Conservation (phyloP, 106 monocot genomes). For the Agapanthus africanus region DNA sequence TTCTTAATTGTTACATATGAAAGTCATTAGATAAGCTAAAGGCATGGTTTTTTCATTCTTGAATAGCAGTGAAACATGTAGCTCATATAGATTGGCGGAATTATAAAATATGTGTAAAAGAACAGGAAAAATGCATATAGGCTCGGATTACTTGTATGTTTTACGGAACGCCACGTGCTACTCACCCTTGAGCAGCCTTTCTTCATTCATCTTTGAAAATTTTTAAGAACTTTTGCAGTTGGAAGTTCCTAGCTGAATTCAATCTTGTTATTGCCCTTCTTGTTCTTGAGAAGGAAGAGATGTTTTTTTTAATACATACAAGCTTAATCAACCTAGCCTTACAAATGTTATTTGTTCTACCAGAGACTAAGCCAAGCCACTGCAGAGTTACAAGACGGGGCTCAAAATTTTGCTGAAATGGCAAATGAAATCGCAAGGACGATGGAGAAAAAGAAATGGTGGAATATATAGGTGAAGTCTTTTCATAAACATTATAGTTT, state of each 20-base stretch:
- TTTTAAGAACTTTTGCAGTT: no score
- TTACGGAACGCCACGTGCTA: not conserved
- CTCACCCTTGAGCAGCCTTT: not conserved
- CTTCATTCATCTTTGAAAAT: not conserved
- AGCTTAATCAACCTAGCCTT: not conserved
- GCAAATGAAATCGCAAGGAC: conserved; percentile 70
- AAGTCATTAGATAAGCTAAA: not conserved
- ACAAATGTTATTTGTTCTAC: not conserved
- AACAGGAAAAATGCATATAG: not conserved
- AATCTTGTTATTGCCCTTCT: not conserved
- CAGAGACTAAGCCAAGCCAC: conserved; percentile 63
- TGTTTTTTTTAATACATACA: not conserved
- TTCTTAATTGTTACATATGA: not conserved
- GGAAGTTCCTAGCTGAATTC: not conserved
- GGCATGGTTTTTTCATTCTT: not conserved
- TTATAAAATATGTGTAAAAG: not conserved
- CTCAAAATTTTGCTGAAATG: conserved; percentile 68
- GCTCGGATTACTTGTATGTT: no score
- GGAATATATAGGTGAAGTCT: conserved; percentile 48
- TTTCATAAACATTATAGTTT: not conserved
- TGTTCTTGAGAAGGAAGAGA: not conserved
- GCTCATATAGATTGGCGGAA: no score
- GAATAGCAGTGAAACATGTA: no score
- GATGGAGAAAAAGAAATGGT: conserved; percentile 93
- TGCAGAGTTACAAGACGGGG: conserved; percentile 68